Base-by-base conservation (phyloP, 345 rosid species). In the Eucalyptus erythrocorys region DNA sequence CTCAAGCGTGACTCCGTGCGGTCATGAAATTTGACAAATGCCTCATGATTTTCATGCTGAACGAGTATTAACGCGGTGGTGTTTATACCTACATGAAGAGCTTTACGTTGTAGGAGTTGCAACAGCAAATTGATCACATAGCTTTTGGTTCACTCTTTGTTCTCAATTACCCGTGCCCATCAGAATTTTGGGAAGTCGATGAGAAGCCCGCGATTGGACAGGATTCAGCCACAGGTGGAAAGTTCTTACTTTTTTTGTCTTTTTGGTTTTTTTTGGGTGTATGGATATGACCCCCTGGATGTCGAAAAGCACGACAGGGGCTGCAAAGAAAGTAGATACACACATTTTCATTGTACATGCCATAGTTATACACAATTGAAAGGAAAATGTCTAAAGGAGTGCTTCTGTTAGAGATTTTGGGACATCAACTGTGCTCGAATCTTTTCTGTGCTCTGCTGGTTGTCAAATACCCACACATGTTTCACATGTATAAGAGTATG, bases 1-100 rank as follows among this genome's bases (percentile, higher is more conserved):
- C 92, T 95, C 32, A 94, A 90, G 91, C 87, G 55, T 51, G 93
- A 92, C 87, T 87, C 80, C 1, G 22, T 47, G 21, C 86, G 21
- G 61, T 48, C 51, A 9, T 81, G 71, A 82, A 88, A 89, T 48
- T 59, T 50, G 48, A 76, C 87, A 64, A 86, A 76, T 76, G 84
- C 47, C 27, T 76, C 84, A 6, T 76, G 30, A 21, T 26, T 37
- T 21, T 76, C 30, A 5, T 76, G 84, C 47, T 40, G 84, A 40
- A 76, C 30, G 5, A 76, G 84, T 76, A 40, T 40, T 40, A 40
- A 76, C 22, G 47, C 3, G 3, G 27, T 6, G 30, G 47, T 76
- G 84, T 76, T 76, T 76, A 76, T 40, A 40, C 82, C 27, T 19
- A 76, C 27, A 40, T 40, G 82, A 76, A 76, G 82, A 76, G 84